Base-by-base conservation (phyloP, 805 yeast species). In the Ogataea degrootiae region DNA sequence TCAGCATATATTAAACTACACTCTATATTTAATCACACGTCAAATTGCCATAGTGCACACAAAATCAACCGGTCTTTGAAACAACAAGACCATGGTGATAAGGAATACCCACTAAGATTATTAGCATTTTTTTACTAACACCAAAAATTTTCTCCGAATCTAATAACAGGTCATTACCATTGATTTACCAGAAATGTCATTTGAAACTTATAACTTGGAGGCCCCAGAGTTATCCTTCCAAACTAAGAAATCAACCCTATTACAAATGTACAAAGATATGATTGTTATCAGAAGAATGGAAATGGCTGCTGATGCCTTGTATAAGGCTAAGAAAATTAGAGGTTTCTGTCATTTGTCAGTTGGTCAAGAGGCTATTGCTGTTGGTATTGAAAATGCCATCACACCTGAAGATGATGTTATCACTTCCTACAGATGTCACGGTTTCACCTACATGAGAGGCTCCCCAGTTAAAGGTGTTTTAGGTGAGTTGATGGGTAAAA, bases 331-430 rank as follows among this genome's bases (percentile, higher is more conserved):
- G 79, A 90, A 92, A 75, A 91, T 94, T 65, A 83, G 98, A 77
- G 99, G 99, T 61, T 94, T 94, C 84, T 94, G 99, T 75, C 99
- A 94, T 73, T 81, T 94, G 75, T 87, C 97, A 14, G 90, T 88
- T 54, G 99, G 99, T 65, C 99, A 94, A 76, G 99, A 94, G 76
- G 99, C 99, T 55, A 82, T 94, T 72, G 97, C 99, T 54, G 97
- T 92, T 53, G 99, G 99, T 70, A 90, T 94, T 59, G 99, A 94
- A 77, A 81, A 85, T 63, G 98, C 99, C 60, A 85, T 90, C 66
- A 83, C 86, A 59, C 76, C 77, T 55, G 71, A 84, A 58, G 99
- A 94, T 72, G 79, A 95, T 54, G 82, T 94, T 57, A 94, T 94
- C 70, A 94, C 99, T 47, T 88, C 98, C 34, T 94, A 94, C 78